Evolutionary conservation across 108 stramenopile genomes (phyloP).

Genomic region (Nitzschia sp.): DNA sequence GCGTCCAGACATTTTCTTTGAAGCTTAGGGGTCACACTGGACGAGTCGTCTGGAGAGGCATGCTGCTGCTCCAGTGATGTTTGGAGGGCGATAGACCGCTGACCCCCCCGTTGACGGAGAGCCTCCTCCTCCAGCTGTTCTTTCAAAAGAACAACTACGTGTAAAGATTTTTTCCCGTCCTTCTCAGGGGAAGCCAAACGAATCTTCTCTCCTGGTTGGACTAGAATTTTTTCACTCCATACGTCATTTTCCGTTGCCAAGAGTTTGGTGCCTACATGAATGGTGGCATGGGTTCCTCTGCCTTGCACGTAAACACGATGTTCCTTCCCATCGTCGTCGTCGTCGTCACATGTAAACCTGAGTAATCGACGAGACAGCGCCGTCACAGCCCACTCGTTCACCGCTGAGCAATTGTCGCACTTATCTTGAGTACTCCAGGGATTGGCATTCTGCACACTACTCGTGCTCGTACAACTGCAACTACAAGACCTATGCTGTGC

Average conservation of each 20-base stretch:
- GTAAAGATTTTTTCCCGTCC: no score
- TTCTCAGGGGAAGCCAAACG: not conserved
- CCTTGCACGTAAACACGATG: not conserved
- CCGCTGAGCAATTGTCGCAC: not conserved
- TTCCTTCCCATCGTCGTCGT: no score
- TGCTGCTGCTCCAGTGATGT: no score
- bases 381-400: slow-evolving; percentile 6
- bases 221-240: not conserved
- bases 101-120: no score
- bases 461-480: not conserved
- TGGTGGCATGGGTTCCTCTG: not conserved
- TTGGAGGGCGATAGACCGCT: no score
- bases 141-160: not conserved
- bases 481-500: slow-evolving; percentile 12
- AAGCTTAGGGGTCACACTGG: no score
- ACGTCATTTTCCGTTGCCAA: not conserved
- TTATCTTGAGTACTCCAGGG: slow-evolving; percentile 5
- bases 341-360: not conserved
- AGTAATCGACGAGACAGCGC: not conserved
- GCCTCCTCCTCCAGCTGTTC: no score
- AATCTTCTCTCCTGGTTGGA: not conserved
- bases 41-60: no score
- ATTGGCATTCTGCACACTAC: no score
- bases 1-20: no score
- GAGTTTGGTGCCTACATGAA: not conserved